Evolutionary conservation across 345 rosid species (phyloP).

Genomic region (Populus nigra): DNA sequence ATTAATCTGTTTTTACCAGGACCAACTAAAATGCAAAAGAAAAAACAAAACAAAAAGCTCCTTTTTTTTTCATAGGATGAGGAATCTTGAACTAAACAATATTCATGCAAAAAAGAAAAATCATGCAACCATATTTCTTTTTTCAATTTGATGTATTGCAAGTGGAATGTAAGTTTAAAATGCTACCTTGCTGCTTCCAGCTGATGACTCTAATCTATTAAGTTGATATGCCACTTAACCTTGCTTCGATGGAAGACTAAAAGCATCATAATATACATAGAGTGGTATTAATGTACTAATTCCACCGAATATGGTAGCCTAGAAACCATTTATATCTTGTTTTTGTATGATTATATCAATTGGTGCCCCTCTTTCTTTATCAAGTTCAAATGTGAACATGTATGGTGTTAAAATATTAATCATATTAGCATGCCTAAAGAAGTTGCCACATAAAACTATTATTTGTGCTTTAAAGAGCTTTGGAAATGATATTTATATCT

Average conservation of each 20-base stretch:
- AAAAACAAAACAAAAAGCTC: conserved; percentile 45
- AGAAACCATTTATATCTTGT: conserved; percentile 46
- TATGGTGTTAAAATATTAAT: too few relatives aligned
- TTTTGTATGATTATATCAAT: conserved; percentile 45
- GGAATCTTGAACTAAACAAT: conserved; percentile 22
- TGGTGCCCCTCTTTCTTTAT: conserved; percentile 83
- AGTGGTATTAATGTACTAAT: conserved; percentile 57
- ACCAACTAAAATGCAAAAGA: conserved; percentile 62
- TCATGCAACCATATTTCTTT: too few relatives aligned
- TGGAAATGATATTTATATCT: too few relatives aligned
- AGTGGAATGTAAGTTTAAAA: background rate
- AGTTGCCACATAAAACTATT: too few relatives aligned
- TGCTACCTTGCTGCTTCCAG: conserved; percentile 38
- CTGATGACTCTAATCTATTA: conserved; percentile 38
- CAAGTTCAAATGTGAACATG: conserved; percentile 47
- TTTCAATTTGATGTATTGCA: too few relatives aligned
- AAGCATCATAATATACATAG: conserved; percentile 48
- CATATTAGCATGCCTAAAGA: too few relatives aligned
- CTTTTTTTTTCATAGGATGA: conserved; percentile 22
- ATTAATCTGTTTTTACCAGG: conserved; percentile 75
- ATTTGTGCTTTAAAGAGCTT: too few relatives aligned
- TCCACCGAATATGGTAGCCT: conserved; percentile 56
- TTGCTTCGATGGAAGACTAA: conserved; percentile 25
- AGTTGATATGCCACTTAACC: conserved; percentile 26
- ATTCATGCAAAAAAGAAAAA: too few relatives aligned